Conservation (phyloP, 257 asterid species). For the Solanum peruvianum region DNA sequence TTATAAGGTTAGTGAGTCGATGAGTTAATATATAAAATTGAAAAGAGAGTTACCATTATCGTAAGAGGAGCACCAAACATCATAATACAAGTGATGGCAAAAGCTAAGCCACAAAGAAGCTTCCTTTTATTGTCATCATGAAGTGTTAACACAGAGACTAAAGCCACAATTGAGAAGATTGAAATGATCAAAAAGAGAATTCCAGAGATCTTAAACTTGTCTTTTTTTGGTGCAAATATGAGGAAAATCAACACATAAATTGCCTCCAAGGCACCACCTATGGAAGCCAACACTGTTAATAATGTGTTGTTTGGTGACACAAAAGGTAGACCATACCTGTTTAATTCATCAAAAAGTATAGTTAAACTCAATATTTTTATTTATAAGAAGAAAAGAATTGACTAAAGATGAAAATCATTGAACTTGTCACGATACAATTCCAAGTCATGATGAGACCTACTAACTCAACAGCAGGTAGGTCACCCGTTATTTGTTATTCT, state of each 20-base stretch:
- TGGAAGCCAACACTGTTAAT: slow-evolving; percentile 42
- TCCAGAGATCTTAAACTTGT: slow-evolving; percentile 42
- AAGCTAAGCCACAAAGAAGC: slow-evolving; percentile 51
- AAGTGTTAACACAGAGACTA: slow-evolving; percentile 37
- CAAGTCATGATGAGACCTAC: fast-evolving
- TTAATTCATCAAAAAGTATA: neutral
- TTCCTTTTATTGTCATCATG: slow-evolving; percentile 19
- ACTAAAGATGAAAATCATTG: neutral
- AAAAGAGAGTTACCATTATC: slow-evolving; percentile 33
- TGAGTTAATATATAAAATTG: neutral
- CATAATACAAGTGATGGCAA: slow-evolving; percentile 43
- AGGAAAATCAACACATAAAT: slow-evolving; percentile 49
- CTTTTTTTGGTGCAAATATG: slow-evolving; percentile 47
- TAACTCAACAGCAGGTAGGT: too few relatives aligned
- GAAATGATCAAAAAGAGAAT: slow-evolving; percentile 28
- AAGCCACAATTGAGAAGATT: slow-evolving; percentile 37
- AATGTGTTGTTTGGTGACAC: slow-evolving; percentile 45
- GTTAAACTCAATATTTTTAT: neutral
- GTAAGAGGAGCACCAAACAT: slow-evolving; percentile 88
- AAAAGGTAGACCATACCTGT: slow-evolving; percentile 73
- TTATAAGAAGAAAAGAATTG: neutral
- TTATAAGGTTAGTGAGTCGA: too few relatives aligned
- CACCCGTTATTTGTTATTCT: too few relatives aligned
- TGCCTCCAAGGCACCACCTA: slow-evolving; percentile 46
- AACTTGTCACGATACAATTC: too few relatives aligned